These are phyloP conservation scores for Heliosperma pusillum DNA, from an alignment of 148 eudicot species.

Conservation along the genomic window DNA sequence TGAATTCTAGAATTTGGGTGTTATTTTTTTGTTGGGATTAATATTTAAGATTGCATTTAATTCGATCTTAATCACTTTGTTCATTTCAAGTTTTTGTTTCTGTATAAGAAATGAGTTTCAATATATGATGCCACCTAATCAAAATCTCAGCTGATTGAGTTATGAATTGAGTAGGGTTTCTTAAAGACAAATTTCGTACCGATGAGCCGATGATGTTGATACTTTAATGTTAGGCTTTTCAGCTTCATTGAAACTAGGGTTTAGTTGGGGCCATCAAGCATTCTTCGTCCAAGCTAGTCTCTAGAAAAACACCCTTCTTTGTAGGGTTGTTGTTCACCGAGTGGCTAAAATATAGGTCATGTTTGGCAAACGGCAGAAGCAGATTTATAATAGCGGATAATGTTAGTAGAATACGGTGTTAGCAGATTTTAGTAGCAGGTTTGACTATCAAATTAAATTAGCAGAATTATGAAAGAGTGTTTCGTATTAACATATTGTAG, in stretches of 20 bases:
- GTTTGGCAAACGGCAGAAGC: too few species aligned
- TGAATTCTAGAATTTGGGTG: not conserved
- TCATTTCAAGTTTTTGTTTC: not conserved
- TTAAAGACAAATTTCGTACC: not conserved
- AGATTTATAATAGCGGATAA: too few species aligned
- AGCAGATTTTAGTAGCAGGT: too few species aligned
- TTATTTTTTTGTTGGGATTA: not conserved
- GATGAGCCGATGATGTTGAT: not conserved
- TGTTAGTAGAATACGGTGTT: too few species aligned
- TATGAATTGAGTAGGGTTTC: not conserved
- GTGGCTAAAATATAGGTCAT: too few species aligned
- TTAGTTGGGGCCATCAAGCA: not conserved
- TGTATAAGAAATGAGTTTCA: not conserved
- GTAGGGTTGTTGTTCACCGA: too few species aligned
- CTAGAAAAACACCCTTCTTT: too few species aligned
- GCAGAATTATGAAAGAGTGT: too few species aligned
- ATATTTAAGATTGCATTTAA: not conserved
- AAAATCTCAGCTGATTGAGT: not conserved
- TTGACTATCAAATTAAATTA: too few species aligned
- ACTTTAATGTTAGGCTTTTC: not conserved
- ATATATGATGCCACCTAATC: not conserved
- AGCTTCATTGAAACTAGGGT: not conserved
- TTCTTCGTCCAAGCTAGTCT: too few species aligned
- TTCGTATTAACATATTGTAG: too few species aligned
- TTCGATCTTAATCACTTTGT: not conserved